Evolutionary conservation across 1,284 basidiomycete species (phyloP), one percentile per base, ranked within the genome.

Genomic region (Volvariella surrecta): DNA sequence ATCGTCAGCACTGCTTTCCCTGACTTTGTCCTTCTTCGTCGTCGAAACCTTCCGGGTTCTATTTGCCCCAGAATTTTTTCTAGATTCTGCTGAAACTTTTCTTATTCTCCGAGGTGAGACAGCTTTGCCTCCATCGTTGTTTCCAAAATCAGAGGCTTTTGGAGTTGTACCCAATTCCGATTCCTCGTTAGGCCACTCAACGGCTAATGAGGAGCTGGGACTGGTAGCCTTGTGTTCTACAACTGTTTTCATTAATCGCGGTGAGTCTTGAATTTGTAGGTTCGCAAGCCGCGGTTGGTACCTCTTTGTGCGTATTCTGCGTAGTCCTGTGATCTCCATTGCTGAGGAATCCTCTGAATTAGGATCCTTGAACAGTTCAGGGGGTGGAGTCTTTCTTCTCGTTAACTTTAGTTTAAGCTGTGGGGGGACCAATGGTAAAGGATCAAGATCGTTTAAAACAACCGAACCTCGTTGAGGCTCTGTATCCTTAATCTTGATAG

Each of bases 1-100:
- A 44, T 85, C 81, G 42, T 81, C 77, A 1, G 79, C 81, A 20
- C 68, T 74, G 53, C 78, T 84, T 34, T 79, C 76, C 39, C 73
- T 64, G 43, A 62, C 50, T 32, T 51, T 63, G n/a, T n/a, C n/a
- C n/a, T n/a, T n/a, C 40, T 58, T 60, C 11, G 67, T 68, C 1
- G 60, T 60, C 6, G 74, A 74, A 11, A 64, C 47, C 50, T 76
- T 79, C 22, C 71, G 67, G n/a, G 60, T 45, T 42, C 72, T 58
- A 35, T 56, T 51, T 21, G 58, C 61, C 18, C 52, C 53, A 7
- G 65, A 68, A 11, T 58, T 39, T 49, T 70, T 72, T 43, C 68
- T 61, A 17, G 59, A 49, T 20, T 63, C 63, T 30, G 55, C 45
- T 51, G 70, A 62, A 48, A 59, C 43, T 45, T 63, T 66, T 15